Base-by-base conservation (phyloP, 73 alveolate genomes). In the Paramecium sexaurelia region DNA sequence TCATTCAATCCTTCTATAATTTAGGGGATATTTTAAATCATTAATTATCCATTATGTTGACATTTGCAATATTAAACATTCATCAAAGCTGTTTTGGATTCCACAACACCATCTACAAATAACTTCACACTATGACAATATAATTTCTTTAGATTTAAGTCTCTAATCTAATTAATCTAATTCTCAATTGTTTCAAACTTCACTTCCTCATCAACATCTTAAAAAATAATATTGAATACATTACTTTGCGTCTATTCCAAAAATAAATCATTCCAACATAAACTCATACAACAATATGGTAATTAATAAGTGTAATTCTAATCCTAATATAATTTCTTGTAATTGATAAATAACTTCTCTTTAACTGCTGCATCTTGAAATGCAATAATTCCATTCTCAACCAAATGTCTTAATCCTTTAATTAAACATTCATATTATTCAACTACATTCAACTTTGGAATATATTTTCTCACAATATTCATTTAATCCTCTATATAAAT, bases 301-400 rank as follows among this genome's bases (percentile, higher is more conserved):
- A 66, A 66, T 29, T 22, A 3, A 27, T 51, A 17, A 17, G 5
- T 4, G 17, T 51, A 51, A 17, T 0, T 66, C 40, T 66, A 27
- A 32, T 66, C 15, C 19, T 11, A 22, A 6, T 66, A 66, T 10
- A 66, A 66, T 24, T 66, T 29, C 9, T 13, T 66, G 20, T 66
- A 66, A 32, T 27, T 29, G 5, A 22, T n/a, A 32, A 66, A 66
- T 15, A 66, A 20, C 13, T 22, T 66, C 10, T 66, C 84, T 66
- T 66, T 66, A 1, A 66, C 84, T 66, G 84, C 84, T 11, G 84
- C 84, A 66, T 66, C 84, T 15, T 33, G 9, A 22, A 66, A 66
- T 11, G 32, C 84, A 20, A 33, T 10, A 1, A 66, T 10, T 66
- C 84, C 84, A 66, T 33, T 19, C 1, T 22, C 22, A 13, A 66